Evolutionary conservation across 352 stramenopile species (phyloP), one percentile per base, ranked within the genome.

Genomic region (Phytophthora sojae): DNA sequence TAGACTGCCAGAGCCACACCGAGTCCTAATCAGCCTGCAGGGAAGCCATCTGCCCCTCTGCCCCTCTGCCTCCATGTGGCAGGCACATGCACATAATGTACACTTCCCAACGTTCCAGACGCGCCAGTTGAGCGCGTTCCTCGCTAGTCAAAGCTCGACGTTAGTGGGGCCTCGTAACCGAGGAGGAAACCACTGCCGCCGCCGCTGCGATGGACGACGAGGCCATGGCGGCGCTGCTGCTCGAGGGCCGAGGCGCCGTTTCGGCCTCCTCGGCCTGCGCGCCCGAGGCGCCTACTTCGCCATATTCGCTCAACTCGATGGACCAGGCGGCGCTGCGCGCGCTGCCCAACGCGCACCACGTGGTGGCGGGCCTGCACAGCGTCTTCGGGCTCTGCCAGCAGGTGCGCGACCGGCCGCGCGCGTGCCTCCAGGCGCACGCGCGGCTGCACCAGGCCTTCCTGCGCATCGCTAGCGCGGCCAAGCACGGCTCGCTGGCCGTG

Each of bases 361-460:
- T 88, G 26, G 53, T 89, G 17, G 58, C 74, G 17, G 75, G 72
- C 23, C 58, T 89, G 30, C 77, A 73, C 52, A 57, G 55, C 8
- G 69, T 86, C 49, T 82, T 79, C 61, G 64, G 58, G 19, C 79
- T 86, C 12, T 88, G 79, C 39, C 69, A 86, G 25, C 70, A 81
- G 21, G 61, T 81, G 15, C 75, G 79, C 1, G 81, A 89, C 58
- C 79, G 81, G 0, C 79, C 80, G 60, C 72, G 70, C 30, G 75
- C 73, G 23, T 76, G 67, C 64, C 61, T 89, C 1, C 81, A 89
- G 61, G 69, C 81, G 1, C 81, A 89, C 25, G 72, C 79, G 14
- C 64, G 81, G 39, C 65, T 89, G 25, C 79, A 89, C 30, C 81
- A 89, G 50, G 61, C 69, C 0, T 88, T 89, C 58, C 57, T 93